phyloP scores from a whole-genome alignment of 2,329 filamentous ascomycete species.

The Cordyceps javanica region DNA sequence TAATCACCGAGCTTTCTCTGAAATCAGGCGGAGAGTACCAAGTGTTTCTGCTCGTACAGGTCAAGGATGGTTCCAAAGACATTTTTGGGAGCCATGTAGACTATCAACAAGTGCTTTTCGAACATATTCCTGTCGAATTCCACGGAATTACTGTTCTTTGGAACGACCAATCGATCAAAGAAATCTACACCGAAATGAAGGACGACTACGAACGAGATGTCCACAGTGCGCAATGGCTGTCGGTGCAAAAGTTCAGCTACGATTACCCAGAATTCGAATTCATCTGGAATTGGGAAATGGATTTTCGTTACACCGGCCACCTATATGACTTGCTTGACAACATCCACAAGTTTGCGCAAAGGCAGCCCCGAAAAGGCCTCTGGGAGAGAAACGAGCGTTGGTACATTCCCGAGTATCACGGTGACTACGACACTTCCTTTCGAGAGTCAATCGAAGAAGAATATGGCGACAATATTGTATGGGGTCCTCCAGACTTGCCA shows the following conservation, averaged over 20 bases:
- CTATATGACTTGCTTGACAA: slow-evolving; percentile 74
- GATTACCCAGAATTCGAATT: slow-evolving; percentile 75
- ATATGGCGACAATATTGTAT: slow-evolving; percentile 51
- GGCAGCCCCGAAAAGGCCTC: slow-evolving; percentile 63
- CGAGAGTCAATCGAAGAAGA: slow-evolving; percentile 54
- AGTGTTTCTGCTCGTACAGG: slow-evolving; percentile 72
- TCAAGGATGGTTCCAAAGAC: slow-evolving; percentile 55
- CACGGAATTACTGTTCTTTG: slow-evolving; percentile 65
- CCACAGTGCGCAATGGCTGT: slow-evolving; percentile 62
- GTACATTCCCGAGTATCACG: slow-evolving; percentile 65
- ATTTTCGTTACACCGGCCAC: slow-evolving; percentile 72
- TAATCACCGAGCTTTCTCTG: slow-evolving; percentile 71
- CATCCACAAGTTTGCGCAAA: slow-evolving; percentile 54
- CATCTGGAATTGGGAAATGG: slow-evolving; percentile 85
- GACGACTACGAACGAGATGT: slow-evolving; percentile 49
- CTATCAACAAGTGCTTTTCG: slow-evolving; percentile 54
- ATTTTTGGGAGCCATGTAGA: slow-evolving; percentile 54
- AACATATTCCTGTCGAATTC: slow-evolving; percentile 64
- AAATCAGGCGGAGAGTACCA: slow-evolving; percentile 76
- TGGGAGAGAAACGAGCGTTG: slow-evolving; percentile 70
- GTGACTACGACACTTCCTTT: slow-evolving; percentile 61
- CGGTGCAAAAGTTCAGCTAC: slow-evolving; percentile 68
- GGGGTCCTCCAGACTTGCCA: slow-evolving; percentile 58
- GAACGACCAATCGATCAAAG: slow-evolving; percentile 67
- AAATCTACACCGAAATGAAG: slow-evolving; percentile 70